Percentiles rank a stretch among this genome's conserved stretches.
Evolutionary conservation across 306 rosid genomes (phyloP).

Genomic region (Biancaea sappan): DNA sequence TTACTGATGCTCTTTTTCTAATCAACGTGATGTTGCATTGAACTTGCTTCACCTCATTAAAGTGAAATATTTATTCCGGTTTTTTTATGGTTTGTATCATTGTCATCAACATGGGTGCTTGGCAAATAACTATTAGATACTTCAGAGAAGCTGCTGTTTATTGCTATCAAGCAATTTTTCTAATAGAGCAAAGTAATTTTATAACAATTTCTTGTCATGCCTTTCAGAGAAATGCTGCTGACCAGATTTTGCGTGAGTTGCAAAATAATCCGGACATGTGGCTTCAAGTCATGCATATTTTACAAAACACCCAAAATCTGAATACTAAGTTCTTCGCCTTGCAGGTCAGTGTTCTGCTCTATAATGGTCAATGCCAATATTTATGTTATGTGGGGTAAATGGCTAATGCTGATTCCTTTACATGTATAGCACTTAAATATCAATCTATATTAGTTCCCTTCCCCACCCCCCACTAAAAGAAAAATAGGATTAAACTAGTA

Average conservation of each 20-base stretch:
- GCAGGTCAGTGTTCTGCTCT: slow-evolving; percentile 67
- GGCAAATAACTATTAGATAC: not conserved
- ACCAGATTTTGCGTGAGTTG: slow-evolving; percentile 84
- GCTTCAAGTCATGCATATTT: slow-evolving; percentile 98
- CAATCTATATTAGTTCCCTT: not conserved
- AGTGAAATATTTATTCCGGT: not conserved
- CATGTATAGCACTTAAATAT: not conserved
- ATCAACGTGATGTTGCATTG: not conserved
- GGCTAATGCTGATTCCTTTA: not conserved
- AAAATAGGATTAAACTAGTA: not conserved
- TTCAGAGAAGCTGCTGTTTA: not conserved
- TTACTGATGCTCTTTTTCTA: no score
- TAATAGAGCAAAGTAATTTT: not conserved
- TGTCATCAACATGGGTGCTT: not conserved
- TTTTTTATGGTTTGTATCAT: not conserved
- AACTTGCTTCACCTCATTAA: not conserved
- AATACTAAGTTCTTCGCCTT: slow-evolving; percentile 98
- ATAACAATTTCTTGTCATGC: not conserved
- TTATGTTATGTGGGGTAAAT: not conserved
- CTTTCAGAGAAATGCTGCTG: slow-evolving; percentile 91
- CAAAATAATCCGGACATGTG: slow-evolving; percentile 96
- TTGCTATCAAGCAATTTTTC: not conserved
- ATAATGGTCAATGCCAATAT: not conserved
- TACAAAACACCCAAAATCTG: slow-evolving; percentile 74
- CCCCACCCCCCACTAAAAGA: no score